A percentile compares a stretch with the other conserved stretches of the same genome.
Evolutionary conservation across 2,329 filamentous ascomycete species (phyloP).

Genomic region (Epichloe gansuensis): DNA sequence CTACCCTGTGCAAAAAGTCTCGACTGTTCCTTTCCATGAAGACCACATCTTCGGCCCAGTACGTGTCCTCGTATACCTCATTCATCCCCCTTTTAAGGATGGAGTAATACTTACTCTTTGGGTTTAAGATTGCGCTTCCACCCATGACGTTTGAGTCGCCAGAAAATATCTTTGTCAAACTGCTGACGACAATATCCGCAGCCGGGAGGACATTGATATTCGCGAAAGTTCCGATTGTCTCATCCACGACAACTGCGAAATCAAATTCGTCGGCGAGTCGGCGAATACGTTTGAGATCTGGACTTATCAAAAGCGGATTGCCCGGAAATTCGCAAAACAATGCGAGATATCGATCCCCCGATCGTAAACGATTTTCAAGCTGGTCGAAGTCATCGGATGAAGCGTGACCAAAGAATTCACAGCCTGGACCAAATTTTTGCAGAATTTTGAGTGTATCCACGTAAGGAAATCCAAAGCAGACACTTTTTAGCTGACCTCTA

Average conservation of each 20-base stretch:
- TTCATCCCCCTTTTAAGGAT: slow-evolving; percentile 53
- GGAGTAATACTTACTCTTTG: slow-evolving; percentile 55
- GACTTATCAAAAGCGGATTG: slow-evolving; percentile 78
- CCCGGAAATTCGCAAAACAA: slow-evolving; percentile 93
- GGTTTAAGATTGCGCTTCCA: slow-evolving; percentile 56
- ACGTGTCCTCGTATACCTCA: slow-evolving; percentile 68
- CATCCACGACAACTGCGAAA: slow-evolving; percentile 85
- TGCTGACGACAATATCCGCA: slow-evolving; percentile 86
- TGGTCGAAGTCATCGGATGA: slow-evolving; percentile 70
- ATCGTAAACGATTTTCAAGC: slow-evolving; percentile 56
- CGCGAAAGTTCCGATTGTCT: slow-evolving; percentile 92
- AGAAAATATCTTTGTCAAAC: slow-evolving; percentile 92
- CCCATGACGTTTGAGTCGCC: slow-evolving; percentile 99
- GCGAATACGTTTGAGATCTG: slow-evolving; percentile 73
- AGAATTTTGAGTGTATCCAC: slow-evolving; percentile 93
- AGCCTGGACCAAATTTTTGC: slow-evolving; percentile 86
- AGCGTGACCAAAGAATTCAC: slow-evolving; percentile 74
- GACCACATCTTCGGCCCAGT: slow-evolving; percentile 87
- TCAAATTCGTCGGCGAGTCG: slow-evolving; percentile 67
- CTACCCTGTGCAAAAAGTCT: slow-evolving; percentile 73
- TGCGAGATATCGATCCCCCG: slow-evolving; percentile 64
- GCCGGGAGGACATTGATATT: slow-evolving; percentile 87
- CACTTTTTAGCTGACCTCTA: slow-evolving; percentile 55
- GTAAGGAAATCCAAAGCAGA: slow-evolving; percentile 95
- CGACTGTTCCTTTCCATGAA: slow-evolving; percentile 95